A percentile compares a stretch with the other conserved stretches of the same genome.
Conservation (phyloP, 495 filamentous ascomycete species). For the Hypoxylon crocopeplum region DNA sequence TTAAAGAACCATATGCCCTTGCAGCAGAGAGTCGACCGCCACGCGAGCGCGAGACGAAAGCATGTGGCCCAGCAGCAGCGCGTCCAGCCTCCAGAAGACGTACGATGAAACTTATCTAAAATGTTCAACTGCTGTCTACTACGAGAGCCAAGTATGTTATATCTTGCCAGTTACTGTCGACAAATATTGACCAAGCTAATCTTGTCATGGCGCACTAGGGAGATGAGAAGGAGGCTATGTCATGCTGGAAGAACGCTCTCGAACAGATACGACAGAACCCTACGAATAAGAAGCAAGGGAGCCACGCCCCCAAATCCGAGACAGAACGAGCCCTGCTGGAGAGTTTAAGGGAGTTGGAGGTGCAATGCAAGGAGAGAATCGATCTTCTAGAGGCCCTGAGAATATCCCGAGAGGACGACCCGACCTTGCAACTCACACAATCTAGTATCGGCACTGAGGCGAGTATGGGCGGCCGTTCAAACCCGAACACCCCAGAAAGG, state of each 20-base stretch:
- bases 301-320: slow-evolving; percentile 76
- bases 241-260: slow-evolving; percentile 89
- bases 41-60: slow-evolving; percentile 26
- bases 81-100: slow-evolving; percentile 89
- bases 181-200: too few species aligned
- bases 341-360: slow-evolving; percentile 79
- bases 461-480: slow-evolving; percentile 28
- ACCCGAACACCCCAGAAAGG: slow-evolving; percentile 41
- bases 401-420: slow-evolving; percentile 70
- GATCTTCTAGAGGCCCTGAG: slow-evolving; percentile 85
- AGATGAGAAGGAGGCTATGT: slow-evolving; percentile 89
- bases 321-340: slow-evolving; percentile 85
- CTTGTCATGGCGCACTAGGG: too few species aligned
- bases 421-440: slow-evolving; percentile 40
- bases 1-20: slow-evolving; percentile 12
- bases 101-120: slow-evolving; percentile 95
- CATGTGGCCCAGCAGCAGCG: slow-evolving; percentile 84
- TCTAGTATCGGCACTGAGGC: slow-evolving; percentile 23
- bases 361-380: slow-evolving; percentile 93
- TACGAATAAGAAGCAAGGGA: slow-evolving; percentile 72
- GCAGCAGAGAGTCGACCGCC: neutral
- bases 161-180: too few species aligned
- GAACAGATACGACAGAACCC: slow-evolving; percentile 91
- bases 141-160: slow-evolving; percentile 87
- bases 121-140: slow-evolving; percentile 94